Conservation (phyloP, 345 rosid genomes). For the Salix brachista region DNA sequence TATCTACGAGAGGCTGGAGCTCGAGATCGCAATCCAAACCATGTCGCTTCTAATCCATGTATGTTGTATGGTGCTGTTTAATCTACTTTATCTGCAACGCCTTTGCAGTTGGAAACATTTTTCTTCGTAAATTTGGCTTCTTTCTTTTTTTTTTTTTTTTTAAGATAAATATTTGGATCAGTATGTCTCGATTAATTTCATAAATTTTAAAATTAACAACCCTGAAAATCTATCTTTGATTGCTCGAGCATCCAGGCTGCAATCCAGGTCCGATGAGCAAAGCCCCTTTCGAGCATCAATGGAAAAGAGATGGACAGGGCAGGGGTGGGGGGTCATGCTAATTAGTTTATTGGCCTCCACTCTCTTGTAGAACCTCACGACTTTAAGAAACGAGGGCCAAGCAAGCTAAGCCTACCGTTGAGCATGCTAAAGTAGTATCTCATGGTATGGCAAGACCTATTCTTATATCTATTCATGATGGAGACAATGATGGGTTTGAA, state of each 20-base stretch:
- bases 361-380: background rate
- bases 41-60: background rate
- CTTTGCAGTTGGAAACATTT: too few species aligned
- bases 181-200: fast-evolving
- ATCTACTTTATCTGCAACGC: too few species aligned
- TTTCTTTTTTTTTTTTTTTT: too few species aligned
- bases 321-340: background rate
- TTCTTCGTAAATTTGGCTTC: too few species aligned
- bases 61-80: too few species aligned
- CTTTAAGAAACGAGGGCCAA: background rate
- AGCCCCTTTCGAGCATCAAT: background rate
- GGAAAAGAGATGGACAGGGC: background rate
- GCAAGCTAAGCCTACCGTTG: constrained; percentile 5
- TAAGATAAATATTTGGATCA: too few species aligned
- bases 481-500: constrained; percentile 13
- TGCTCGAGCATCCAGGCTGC: background rate
- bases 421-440: background rate
- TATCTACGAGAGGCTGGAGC: background rate
- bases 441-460: background rate
- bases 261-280: background rate
- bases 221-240: fast-evolving
- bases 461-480: background rate
- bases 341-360: background rate
- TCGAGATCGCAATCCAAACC: background rate
- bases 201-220: fast-evolving